Conservation (phyloP, 75 land plant species). For the Picea sitchensis region DNA sequence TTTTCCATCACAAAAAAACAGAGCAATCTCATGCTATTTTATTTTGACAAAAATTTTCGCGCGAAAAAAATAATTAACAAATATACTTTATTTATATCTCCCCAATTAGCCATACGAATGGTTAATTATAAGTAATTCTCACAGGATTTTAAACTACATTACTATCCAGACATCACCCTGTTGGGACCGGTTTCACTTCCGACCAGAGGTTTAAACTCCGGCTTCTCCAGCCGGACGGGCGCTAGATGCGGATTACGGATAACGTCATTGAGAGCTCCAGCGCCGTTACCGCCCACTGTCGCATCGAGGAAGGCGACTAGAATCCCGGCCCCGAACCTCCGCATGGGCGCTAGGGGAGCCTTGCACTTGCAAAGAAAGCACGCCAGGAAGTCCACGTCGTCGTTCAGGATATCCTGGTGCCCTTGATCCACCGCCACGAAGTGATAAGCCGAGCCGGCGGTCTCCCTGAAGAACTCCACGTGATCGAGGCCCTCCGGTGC, state of each 20-base stretch:
- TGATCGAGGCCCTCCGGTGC: conserved; percentile 6
- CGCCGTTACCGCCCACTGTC: not conserved
- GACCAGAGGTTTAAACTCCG: not conserved
- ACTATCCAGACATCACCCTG: no score
- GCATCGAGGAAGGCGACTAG: conserved; percentile 13
- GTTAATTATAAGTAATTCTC: no score
- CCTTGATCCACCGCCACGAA: conserved; percentile 6
- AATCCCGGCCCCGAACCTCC: conserved; percentile 8
- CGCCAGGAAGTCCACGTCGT: not conserved
- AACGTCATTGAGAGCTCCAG: not conserved
- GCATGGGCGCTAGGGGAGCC: conserved; percentile 1
- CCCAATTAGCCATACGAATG: no score
- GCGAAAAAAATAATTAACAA: no score
- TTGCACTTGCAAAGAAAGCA: not conserved
- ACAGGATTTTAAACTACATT: no score
- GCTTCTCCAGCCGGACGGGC: not conserved
- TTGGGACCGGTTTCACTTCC: not conserved
- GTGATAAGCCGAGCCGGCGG: conserved; percentile 5
- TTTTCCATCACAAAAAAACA: no score
- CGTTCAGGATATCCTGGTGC: conserved; percentile 6
- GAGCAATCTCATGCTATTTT: no score
- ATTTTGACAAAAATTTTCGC: no score
- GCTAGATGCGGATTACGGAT: not conserved
- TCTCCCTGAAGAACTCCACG: conserved; percentile 2
- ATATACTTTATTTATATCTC: no score